Evolutionary conservation across 2,329 filamentous ascomycete genomes (phyloP).

Genomic region (Cadophora sp.): DNA sequence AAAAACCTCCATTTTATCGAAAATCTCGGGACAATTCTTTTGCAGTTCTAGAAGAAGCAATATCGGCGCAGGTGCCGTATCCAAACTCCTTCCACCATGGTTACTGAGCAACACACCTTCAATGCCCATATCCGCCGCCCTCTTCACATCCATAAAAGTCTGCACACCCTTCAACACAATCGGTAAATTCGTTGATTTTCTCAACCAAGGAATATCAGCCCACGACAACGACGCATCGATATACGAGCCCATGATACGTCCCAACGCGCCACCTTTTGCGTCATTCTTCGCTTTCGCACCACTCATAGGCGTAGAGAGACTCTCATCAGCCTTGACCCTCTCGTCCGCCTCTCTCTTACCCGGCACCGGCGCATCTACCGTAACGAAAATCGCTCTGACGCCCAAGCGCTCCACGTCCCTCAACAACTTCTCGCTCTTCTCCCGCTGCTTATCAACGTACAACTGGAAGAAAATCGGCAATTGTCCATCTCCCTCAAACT

Average conservation of each 20-base stretch:
- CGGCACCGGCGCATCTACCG: constrained; percentile 62
- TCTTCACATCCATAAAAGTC: constrained; percentile 66
- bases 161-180: constrained; percentile 76
- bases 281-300: constrained; percentile 58
- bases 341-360: constrained; percentile 60
- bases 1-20: constrained; percentile 65
- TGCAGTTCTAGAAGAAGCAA: constrained; percentile 68
- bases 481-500: constrained; percentile 8
- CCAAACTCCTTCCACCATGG: constrained; percentile 67
- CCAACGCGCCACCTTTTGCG: constrained; percentile 59
- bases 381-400: constrained; percentile 62
- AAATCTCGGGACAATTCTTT: constrained; percentile 64
- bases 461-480: constrained; percentile 61
- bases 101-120: constrained; percentile 75
- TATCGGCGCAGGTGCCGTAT: constrained; percentile 60
- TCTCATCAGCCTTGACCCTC: constrained; percentile 54
- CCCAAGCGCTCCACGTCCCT: constrained; percentile 53
- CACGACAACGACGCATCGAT: constrained; percentile 65
- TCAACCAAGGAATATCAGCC: constrained; percentile 71
- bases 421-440: constrained; percentile 57
- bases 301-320: constrained; percentile 55
- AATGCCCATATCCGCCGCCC: constrained; percentile 63
- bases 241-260: constrained; percentile 61
- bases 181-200: constrained; percentile 60
- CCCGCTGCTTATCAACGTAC: constrained; percentile 64